A percentile compares a stretch with the other conserved stretches of the same genome.
These are phyloP conservation scores for Cudoniella acicularis DNA, from an alignment of 495 filamentous ascomycete genomes.

Conservation along the genomic window DNA sequence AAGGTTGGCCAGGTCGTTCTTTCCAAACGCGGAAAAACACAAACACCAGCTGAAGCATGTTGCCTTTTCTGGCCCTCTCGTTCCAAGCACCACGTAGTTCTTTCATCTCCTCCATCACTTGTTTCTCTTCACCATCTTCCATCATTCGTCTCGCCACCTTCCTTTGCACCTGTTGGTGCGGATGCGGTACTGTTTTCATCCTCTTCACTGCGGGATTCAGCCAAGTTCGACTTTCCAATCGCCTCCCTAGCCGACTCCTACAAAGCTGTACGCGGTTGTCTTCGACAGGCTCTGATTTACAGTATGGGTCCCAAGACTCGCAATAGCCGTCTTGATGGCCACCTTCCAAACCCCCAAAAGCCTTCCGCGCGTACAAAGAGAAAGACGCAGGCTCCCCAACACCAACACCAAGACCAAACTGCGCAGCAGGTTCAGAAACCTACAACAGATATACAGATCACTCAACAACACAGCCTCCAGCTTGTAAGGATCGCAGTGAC, in stretches of 20 bases:
- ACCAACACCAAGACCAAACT: neutral
- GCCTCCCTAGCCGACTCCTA: neutral
- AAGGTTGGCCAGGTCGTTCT: neutral
- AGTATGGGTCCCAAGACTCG: no score
- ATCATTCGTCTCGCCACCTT: neutral
- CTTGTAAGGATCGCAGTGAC: slow-evolving; percentile 14
- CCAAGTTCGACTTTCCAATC: neutral
- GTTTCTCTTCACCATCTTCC: neutral
- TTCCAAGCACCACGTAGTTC: no score
- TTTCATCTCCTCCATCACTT: neutral
- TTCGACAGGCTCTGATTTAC: no score
- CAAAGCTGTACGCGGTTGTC: no score
- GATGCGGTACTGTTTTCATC: neutral
- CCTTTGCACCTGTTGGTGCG: neutral
- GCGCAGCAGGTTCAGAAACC: neutral
- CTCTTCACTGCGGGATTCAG: neutral
- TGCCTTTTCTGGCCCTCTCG: neutral
- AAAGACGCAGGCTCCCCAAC: no score
- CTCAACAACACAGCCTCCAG: slow-evolving; percentile 16
- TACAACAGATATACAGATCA: slow-evolving; percentile 6
- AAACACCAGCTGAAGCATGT: no score
- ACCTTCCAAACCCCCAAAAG: no score
- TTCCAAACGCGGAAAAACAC: neutral
- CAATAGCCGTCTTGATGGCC: no score
- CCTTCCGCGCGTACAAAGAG: no score